A percentile compares a stretch with the other conserved stretches of the same genome.
Evolutionary conservation across 2,329 filamentous ascomycete genomes (phyloP).

Genomic region (Pseudopithomyces chartarum): DNA sequence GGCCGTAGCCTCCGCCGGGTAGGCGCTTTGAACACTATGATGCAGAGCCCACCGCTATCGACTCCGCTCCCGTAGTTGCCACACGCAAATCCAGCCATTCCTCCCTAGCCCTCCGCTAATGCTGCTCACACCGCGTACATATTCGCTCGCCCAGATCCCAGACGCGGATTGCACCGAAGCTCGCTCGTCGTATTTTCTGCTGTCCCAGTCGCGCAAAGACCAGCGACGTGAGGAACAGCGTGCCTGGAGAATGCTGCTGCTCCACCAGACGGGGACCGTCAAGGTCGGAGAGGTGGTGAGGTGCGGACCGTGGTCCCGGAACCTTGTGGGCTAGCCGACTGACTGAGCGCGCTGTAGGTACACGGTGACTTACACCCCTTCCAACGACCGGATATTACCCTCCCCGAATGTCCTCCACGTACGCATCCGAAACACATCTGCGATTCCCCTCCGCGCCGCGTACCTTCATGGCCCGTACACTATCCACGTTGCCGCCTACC

Average conservation of each 20-base stretch:
- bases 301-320: slow-evolving; percentile 52
- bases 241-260: slow-evolving; percentile 72
- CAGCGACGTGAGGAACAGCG: slow-evolving; percentile 36
- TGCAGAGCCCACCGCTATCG: slow-evolving; percentile 4
- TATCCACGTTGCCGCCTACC: slow-evolving; percentile 84
- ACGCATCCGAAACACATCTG: slow-evolving; percentile 88
- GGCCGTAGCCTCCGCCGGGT: not conserved
- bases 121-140: slow-evolving; percentile 49
- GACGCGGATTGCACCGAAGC: slow-evolving; percentile 38
- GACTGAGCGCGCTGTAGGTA: slow-evolving; percentile 54
- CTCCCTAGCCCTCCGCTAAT: slow-evolving; percentile 40
- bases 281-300: slow-evolving; percentile 94
- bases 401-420: slow-evolving; percentile 80
- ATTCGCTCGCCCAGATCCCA: slow-evolving; percentile 43
- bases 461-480: slow-evolving; percentile 97
- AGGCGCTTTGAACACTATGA: not conserved
- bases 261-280: slow-evolving; percentile 88
- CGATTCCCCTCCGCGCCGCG: slow-evolving; percentile 87
- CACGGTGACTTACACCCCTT: slow-evolving; percentile 89
- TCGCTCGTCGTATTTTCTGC: slow-evolving; percentile 40
- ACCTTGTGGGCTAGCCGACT: slow-evolving; percentile 9
- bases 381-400: slow-evolving; percentile 85
- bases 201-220: slow-evolving; percentile 40
- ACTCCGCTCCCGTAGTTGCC: slow-evolving; percentile 16
- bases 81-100: slow-evolving; percentile 16